phyloP scores from a whole-genome alignment of 805 yeast species.

The Limtongia smithiae region DNA sequence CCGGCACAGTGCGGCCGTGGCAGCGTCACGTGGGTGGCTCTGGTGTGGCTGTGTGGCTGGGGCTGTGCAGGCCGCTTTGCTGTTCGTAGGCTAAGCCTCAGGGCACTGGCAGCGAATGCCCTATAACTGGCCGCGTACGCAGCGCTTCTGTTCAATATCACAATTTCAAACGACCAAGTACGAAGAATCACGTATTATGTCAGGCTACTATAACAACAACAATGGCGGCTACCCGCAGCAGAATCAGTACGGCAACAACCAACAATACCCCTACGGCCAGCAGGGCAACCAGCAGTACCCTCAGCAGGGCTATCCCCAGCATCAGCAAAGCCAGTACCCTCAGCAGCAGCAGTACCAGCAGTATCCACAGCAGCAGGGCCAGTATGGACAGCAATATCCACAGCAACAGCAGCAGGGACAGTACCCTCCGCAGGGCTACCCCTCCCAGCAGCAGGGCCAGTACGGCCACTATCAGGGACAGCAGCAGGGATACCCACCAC shows the following conservation, averaged over 20 bases:
- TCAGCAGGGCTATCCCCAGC: slow-evolving; percentile 1
- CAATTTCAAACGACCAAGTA: too few relatives aligned
- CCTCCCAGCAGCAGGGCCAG: not conserved
- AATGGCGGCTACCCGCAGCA: not conserved
- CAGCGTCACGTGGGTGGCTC: too few relatives aligned
- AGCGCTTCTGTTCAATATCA: too few relatives aligned
- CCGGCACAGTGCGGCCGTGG: too few relatives aligned
- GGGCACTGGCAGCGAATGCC: too few relatives aligned
- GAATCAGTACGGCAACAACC: not conserved
- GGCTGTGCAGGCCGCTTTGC: too few relatives aligned
- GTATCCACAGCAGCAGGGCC: slow-evolving; percentile 1
- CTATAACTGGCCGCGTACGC: too few relatives aligned
- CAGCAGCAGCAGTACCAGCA: not conserved
- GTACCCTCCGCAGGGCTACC: not conserved
- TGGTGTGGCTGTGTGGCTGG: too few relatives aligned
- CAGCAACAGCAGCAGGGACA: slow-evolving; percentile 3
- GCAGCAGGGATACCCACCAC: not conserved
- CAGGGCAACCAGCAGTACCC: not conserved
- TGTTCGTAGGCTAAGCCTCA: too few relatives aligned
- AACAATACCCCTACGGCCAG: not conserved
- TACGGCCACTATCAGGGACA: slow-evolving; percentile 2
- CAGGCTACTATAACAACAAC: slow-evolving; percentile 1
- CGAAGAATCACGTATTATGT: too few relatives aligned
- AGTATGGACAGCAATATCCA: slow-evolving; percentile 9
- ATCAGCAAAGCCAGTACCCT: too few relatives aligned